These are phyloP conservation scores for Aspergillus caelatus DNA, from an alignment of 2,329 filamentous ascomycete genomes.

Conservation along the genomic window DNA sequence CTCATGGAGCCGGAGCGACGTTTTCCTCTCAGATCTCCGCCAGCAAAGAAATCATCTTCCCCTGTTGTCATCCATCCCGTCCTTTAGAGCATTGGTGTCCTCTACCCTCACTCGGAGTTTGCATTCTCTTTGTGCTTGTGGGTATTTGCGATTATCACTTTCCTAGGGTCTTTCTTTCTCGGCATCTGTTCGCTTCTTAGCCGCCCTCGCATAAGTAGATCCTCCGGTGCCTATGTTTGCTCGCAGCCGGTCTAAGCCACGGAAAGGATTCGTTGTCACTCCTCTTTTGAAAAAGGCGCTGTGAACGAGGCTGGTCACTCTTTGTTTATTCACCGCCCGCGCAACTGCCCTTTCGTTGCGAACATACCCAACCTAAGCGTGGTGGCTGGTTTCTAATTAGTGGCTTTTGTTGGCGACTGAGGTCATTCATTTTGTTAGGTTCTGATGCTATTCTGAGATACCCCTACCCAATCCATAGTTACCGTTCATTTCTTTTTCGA, in stretches of 20 bases:
- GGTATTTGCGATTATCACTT: constrained; percentile 7
- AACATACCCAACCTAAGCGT: not conserved
- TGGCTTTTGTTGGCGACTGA: constrained; percentile 6
- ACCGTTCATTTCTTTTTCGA: not conserved
- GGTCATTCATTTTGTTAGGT: constrained; percentile 2
- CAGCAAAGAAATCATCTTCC: constrained; percentile 18
- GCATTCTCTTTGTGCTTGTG: not conserved
- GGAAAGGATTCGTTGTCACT: constrained; percentile 13
- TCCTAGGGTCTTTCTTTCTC: constrained; percentile 5
- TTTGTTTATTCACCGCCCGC: constrained; percentile 5
- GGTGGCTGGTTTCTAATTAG: constrained; percentile 5
- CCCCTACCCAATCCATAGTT: not conserved
- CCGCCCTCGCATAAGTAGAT: constrained; percentile 20
- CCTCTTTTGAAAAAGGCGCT: constrained; percentile 8
- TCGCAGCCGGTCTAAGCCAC: constrained; percentile 16
- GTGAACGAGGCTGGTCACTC: constrained; percentile 17
- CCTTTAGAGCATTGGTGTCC: constrained; percentile 5
- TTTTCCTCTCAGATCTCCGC: constrained; percentile 18
- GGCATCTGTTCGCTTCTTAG: constrained; percentile 9
- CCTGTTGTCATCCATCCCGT: constrained; percentile 16
- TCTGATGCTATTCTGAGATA: constrained; percentile 2
- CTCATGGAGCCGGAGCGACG: constrained; percentile 12
- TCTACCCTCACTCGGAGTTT: not conserved
- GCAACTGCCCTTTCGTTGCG: not conserved
- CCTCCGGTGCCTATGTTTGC: constrained; percentile 15